Evolutionary conservation across 2,329 filamentous ascomycete species (phyloP), one percentile per base, ranked within the genome.

Genomic region (Calonectria pauciramosa): DNA sequence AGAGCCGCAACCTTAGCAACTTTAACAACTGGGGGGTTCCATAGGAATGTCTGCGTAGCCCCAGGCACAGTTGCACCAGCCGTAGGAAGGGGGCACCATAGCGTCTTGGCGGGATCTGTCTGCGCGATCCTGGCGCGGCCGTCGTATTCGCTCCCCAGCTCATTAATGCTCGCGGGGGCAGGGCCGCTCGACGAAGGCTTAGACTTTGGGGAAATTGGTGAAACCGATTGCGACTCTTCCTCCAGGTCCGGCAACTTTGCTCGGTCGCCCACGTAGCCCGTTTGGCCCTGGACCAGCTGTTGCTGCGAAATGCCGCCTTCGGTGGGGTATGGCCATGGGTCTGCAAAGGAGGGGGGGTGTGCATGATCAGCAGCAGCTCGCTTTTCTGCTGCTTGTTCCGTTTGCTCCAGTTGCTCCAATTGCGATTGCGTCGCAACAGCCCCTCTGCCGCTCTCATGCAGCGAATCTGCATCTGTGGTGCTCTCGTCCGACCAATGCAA

Each of bases 111-210:
- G 54, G 73, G 49, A 73, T 72, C 64, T 44, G 60, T 28, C 26
- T 74, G 70, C 49, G 77, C 66, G 41, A 41, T 51, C 52, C 77
- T 74, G 38, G 69, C 11, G 28, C 79, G 77, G 47, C 77, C 80
- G 23, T 81, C 82, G 74, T 86, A 85, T 41, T 84, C 84, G 75
- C 77, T 77, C 59, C 87, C 87, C n/a, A 87, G 87, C 67, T 87
- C 84, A 71, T 90, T 86, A 20, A 87, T 90, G 68, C 91, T 89
- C 10, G 89, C 88, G 65, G 90, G 90, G 60, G 90, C 91, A 38
- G 89, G 89, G 76, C 89, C 91, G 47, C 86, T 87, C 4, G 90
- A 79, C 69, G 86, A 84, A 13, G 83, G 60, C 30, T 73, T 54
- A 71, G 63, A 85, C 38, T 52, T 51, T 23, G 49, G 32, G 41